Conservation (phyloP, 2,329 filamentous ascomycete genomes). For the Furcasterigmium sp. region DNA sequence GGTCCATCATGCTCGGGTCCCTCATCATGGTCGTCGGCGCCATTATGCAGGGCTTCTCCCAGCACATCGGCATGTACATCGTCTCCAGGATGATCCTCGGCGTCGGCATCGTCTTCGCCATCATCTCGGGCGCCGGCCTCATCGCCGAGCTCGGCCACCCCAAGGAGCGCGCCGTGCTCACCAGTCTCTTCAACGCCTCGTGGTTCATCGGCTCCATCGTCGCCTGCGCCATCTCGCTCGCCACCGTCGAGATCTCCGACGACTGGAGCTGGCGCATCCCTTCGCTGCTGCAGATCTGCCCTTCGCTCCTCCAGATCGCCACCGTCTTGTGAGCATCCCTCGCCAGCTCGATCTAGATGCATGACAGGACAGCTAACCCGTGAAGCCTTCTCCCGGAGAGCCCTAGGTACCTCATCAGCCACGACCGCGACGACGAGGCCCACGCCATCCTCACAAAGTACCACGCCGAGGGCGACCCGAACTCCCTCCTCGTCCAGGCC, state of each 20-base stretch:
- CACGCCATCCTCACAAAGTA: conserved; percentile 27
- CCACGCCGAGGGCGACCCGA: conserved; percentile 44
- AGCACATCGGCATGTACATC: conserved; percentile 25
- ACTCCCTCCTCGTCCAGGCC: conserved; percentile 46
- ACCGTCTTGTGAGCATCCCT: conserved; percentile 30
- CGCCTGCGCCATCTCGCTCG: conserved; percentile 42
- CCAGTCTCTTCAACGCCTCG: conserved; percentile 50
- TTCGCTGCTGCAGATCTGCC: conserved; percentile 37
- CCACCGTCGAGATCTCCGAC: conserved; percentile 31
- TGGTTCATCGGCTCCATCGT: conserved; percentile 47
- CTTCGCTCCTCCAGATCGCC: conserved; percentile 32
- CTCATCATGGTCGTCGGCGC: conserved; percentile 49
- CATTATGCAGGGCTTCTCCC: conserved; percentile 48
- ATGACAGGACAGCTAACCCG: conserved; percentile 13
- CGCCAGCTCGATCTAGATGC: too few relatives aligned
- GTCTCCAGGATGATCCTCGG: conserved; percentile 52
- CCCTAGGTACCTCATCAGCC: conserved; percentile 23
- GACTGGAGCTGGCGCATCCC: conserved; percentile 38
- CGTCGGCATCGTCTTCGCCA: conserved; percentile 53
- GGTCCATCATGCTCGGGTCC: conserved; percentile 51
- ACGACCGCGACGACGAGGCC: conserved; percentile 22
- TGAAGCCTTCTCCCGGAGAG: conserved; percentile 19
- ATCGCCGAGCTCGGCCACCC: conserved; percentile 56
- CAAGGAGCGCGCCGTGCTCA: conserved; percentile 52
- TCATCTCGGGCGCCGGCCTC: conserved; percentile 51